Evolutionary conservation across 1,284 basidiomycete species (phyloP), one percentile per base, ranked within the genome.

Genomic region (Sanghuangporus weigelae): DNA sequence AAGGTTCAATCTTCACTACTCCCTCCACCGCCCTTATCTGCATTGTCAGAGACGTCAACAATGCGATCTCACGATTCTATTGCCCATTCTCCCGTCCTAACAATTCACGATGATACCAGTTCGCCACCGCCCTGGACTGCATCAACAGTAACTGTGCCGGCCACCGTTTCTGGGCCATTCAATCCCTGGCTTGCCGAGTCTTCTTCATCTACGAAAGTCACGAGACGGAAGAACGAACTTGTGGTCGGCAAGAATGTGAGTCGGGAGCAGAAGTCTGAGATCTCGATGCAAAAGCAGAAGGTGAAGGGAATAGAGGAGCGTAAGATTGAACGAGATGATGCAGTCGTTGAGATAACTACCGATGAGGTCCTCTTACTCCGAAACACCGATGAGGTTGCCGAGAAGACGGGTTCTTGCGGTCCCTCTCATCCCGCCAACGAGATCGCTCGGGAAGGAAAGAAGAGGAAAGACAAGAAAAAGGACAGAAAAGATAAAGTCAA

Each of bases 111-210:
- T 51, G 31, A n/a, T 23, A 19, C 35, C 6, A 36, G 23, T 19
- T 59, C 60, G 4, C 38, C 48, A 39, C 56, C 59, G n/a, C 55
- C 50, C 14, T 38, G 42, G n/a, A 12, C 56, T 23, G 14, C 16
- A 19, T 54, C 53, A 7, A 38, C 53, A 10, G n/a, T 36, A 7
- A 23, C 51, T 64, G 31, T 64, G 66, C 38, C 65, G 59, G n/a
- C 59, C 63, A 38, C 59, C 64, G 7, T 57, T 38, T 59, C 66
- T n/a, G 49, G 69, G 53, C 72, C 76, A 48, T 59, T 73, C 54
- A 94, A 94, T 72, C 92, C 92, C 4, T 95, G 92, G 92, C 84
- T 94, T 23, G 76, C 74, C 0, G 72, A 73, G 0, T 73, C 73
- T 26, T 73, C 76, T 16, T 69, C 73, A 10, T 65, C 74, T 7